Conservation (phyloP, 2,329 filamentous ascomycete species). For the Sclerotinia sclerotiorum region DNA sequence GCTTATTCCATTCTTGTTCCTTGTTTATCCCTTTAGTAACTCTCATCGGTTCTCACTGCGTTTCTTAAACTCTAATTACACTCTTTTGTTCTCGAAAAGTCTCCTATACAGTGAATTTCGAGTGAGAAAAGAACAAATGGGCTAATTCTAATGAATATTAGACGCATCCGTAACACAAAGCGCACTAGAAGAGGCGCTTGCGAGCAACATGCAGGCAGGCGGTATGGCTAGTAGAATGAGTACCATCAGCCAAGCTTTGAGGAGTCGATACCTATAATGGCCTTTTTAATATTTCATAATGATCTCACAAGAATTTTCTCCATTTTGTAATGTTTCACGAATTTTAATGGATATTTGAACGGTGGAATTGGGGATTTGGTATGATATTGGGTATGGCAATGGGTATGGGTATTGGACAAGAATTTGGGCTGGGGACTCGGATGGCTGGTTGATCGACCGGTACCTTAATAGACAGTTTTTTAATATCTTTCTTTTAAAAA, state of each 20-base stretch:
- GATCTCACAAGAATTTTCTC: background rate
- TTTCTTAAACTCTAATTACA: background rate
- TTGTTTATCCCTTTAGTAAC: constrained; percentile 9
- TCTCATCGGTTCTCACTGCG: background rate
- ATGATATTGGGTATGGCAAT: background rate
- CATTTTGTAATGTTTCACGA: background rate
- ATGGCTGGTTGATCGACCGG: background rate
- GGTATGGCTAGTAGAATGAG: constrained; percentile 64
- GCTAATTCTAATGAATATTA: constrained; percentile 9
- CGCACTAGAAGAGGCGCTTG: constrained; percentile 73
- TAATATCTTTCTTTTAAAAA: background rate
- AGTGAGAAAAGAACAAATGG: background rate
- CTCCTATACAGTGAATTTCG: background rate
- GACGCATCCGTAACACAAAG: constrained; percentile 80
- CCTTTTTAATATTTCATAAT: constrained; percentile 13
- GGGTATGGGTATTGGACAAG: background rate
- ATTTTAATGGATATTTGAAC: background rate
- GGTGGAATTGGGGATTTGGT: background rate
- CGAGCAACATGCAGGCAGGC: constrained; percentile 68
- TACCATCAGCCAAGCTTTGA: constrained; percentile 63
- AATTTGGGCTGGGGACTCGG: too few species aligned
- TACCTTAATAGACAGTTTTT: background rate
- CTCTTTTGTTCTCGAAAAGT: background rate
- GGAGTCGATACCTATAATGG: constrained; percentile 54
- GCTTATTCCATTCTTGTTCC: constrained; percentile 4